Evolutionary conservation across 495 filamentous ascomycete genomes (phyloP), one percentile per base, ranked within the genome.

Genomic region (Annulohypoxylon nitens): DNA sequence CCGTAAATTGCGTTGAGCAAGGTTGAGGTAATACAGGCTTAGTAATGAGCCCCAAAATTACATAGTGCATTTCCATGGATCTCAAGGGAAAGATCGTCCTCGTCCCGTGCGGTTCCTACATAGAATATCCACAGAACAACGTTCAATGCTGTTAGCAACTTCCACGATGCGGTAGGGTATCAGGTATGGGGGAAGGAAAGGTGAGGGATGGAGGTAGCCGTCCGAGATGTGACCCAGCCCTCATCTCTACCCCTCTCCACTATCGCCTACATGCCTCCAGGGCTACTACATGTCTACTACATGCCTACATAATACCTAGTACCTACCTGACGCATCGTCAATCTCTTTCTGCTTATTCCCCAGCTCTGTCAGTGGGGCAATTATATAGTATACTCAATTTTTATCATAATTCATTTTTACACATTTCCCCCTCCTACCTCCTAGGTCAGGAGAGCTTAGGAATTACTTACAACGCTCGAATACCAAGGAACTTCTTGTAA

Each of bases 321-420:
- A 43, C 25, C 11, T 43, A 41, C 25, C 36, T 14, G 23, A 36
- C 51, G 36, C 54, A 37, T 61, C 55, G 26, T 33, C 54, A 20
- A 53, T 61, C 39, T 63, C 51, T n/a, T 55, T 11, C 23, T 62
- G 25, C 54, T 66, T 71, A 62, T 61, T 71, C 61, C 54, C 55
- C 25, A 54, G 23, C 25, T 54, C 48, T 51, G 12, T 14, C 39
- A 43, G 69, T 63, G 69, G 69, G 63, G 69, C 63, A 30, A 37
- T 20, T 47, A 20, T 47, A 47, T 47, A 20, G 16, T 47, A 47
- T 47, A 47, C 18, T 47, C n/a, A 7, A 18, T 18, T 47, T 18
- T 20, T 71, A 3, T 68, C 55, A 61, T 51, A 48, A 63, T 63
- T 36, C 26, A 36, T 50, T 50, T 61, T 61, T 47, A 61, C 10